Evolutionary conservation across 257 asterid genomes (phyloP), one percentile per base, ranked within the genome.

Genomic region (Anisodus acutangulus): DNA sequence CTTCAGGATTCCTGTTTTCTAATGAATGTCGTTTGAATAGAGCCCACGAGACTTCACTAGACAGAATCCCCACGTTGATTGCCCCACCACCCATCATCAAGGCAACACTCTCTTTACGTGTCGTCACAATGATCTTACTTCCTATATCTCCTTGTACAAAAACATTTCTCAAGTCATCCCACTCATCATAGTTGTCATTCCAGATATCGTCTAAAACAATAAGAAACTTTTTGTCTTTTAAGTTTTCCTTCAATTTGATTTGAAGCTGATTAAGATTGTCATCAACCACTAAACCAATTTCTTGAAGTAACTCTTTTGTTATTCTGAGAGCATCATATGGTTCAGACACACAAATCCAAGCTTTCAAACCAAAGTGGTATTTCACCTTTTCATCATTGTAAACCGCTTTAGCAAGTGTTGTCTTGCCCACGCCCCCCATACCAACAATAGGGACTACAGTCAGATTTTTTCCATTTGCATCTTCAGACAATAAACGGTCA

Each of bases 121-220:
- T 92, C 9, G 97, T 93, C 15, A 91, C 89, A 16, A 93, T 89
- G 49, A 93, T 91, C 87, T 84, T 81, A 85, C 95, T 93, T 69
- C 93, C 92, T 2, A 86, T 80, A 43, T 57, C 72, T 78, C 93
- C 95, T 78, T 81, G 64, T 69, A 78, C 87, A 81, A 93, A 88
- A 5, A 13, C 86, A 91, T 16, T 83, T 86, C 51, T 83, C 6
- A 62, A 62, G 3, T 66, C 72, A 59, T 84, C 83, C 94, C 93
- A 91, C 59, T 84, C 64, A 2, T 16, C 84, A 11, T 91, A 89
- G 66, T 69, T 49, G 15, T 88, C 88, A 53, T 89, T 89, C 97
- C 97, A 91, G 62, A 91, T 86, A 85, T 68, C 97, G 43, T 92
- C 97, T 9, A 92, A 17, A 39, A 92, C 92, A 68, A 91, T 81